Evolutionary conservation across 1,284 basidiomycete species (phyloP), one percentile per base, ranked within the genome.

Genomic region (Apiotrichum montevideense): DNA sequence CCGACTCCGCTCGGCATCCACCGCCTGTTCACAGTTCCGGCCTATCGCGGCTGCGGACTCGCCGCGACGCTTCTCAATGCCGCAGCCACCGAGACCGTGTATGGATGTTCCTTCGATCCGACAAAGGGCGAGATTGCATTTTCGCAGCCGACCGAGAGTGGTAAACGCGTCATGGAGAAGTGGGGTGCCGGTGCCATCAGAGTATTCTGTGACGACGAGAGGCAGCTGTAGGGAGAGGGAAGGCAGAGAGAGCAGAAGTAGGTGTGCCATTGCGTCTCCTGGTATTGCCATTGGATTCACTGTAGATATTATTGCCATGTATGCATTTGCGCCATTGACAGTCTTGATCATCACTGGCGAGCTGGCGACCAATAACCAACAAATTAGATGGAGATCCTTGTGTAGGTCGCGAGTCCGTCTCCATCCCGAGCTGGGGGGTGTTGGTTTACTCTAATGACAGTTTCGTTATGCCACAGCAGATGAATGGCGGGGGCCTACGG

Each of bases 81-180:
- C 0, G 66, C 76, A 0, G 72, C 72, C 4, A 40, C 42, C 4
- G 59, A 72, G 32, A 77, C 71, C 10, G 68, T 79, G 3, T 79
- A 80, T 57, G 78, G 76, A 2, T 72, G 71, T 39, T 59, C 61
- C 0, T 72, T 79, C 50, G 62, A 66, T 35, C 70, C 74, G 0
- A 45, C 48, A 0, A 60, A 57, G 29, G 67, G 66, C 3, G 62
- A 74, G 47, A 70, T 79, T 0, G 79, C 78, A 2, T 80, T 80
- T 60, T 76, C 73, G 29, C 79, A 80, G 61, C 78, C 79, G 10
- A 79, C 78, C 2, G 70, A 72, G 35, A 74, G 72, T 47, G 79
- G 79, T 6, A 62, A 71, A 50, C 61, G 57, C 42, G 66, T 77
- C 35, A 79, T 79, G 70, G 64, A 66, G 54, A 57, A 57, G 15